A percentile compares a stretch with the other conserved stretches of the same genome.
phyloP scores from a whole-genome alignment of 2,329 filamentous ascomycete species.

The Hypoxylon sp. region DNA sequence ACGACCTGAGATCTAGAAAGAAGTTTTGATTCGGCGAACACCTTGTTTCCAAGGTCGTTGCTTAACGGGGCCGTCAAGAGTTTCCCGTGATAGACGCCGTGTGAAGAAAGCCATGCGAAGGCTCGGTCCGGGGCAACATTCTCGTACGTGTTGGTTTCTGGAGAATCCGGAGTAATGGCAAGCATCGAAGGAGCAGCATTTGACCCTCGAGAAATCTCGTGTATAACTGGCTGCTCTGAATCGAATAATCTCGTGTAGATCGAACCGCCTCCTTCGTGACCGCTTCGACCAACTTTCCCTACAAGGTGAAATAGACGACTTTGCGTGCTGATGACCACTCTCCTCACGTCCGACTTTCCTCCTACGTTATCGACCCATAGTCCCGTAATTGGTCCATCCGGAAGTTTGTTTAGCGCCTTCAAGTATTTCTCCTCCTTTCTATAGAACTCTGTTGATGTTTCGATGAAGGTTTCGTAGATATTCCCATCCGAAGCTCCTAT shows the following conservation, averaged over 20 bases:
- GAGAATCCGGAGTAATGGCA: slow-evolving; percentile 77
- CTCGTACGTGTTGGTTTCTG: slow-evolving; percentile 63
- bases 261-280: slow-evolving; percentile 80
- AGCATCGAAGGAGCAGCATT: slow-evolving; percentile 70
- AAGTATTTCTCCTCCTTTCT: slow-evolving; percentile 93
- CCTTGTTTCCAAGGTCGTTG: slow-evolving; percentile 72
- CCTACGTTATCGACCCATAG: slow-evolving; percentile 81
- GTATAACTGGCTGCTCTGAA: slow-evolving; percentile 77
- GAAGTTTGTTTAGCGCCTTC: slow-evolving; percentile 81
- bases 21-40: slow-evolving; percentile 83
- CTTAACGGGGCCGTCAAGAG: slow-evolving; percentile 70
- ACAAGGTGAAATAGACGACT: slow-evolving; percentile 81
- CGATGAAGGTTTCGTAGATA: slow-evolving; percentile 94
- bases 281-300: slow-evolving; percentile 76
- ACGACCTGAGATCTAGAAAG: slow-evolving; percentile 78
- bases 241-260: slow-evolving; percentile 92
- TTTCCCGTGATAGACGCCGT: slow-evolving; percentile 88
- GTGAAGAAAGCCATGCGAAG: slow-evolving; percentile 90
- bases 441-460: slow-evolving; percentile 94
- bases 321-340: slow-evolving; percentile 83
- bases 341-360: slow-evolving; percentile 73
- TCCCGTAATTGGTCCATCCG: slow-evolving; percentile 84
- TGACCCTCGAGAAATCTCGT: slow-evolving; percentile 73
- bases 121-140: slow-evolving; percentile 71
- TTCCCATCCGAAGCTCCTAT: slow-evolving; percentile 92